Evolutionary conservation across 1,284 basidiomycete genomes (phyloP).

Genomic region (Cystobasidium slooffiae): DNA sequence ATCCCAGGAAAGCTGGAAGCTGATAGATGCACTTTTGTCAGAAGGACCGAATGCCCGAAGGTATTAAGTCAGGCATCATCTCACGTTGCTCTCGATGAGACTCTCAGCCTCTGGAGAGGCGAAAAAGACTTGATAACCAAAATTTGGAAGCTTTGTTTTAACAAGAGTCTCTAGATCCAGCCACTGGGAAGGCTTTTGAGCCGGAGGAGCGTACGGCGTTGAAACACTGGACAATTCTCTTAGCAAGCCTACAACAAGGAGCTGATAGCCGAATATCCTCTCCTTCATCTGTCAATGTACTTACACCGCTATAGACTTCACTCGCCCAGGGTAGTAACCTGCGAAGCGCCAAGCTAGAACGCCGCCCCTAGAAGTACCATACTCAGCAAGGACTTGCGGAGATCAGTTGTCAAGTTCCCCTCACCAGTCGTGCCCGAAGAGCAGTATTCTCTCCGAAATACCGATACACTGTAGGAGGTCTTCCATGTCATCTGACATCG

Average conservation of each 20-base stretch:
- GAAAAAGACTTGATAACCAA: conserved; percentile 51
- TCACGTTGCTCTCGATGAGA: conserved; percentile 15
- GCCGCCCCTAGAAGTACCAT: conserved; percentile 46
- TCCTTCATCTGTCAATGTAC: background rate
- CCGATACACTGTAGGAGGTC: conserved; percentile 43
- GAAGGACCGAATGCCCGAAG: background rate
- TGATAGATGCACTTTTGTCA: conserved; percentile 19
- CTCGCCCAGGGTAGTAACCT: conserved; percentile 48
- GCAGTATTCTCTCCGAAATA: conserved; percentile 42
- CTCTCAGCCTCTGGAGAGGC: conserved; percentile 10
- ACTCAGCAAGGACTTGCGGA: background rate
- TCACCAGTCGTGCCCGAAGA: conserved; percentile 52
- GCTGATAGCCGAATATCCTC: background rate
- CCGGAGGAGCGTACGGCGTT: conserved; percentile 49
- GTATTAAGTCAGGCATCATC: background rate
- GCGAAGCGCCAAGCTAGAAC: conserved; percentile 51
- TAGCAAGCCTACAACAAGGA: background rate
- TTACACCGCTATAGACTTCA: conserved; percentile 46
- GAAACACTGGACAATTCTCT: conserved; percentile 44
- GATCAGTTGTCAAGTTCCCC: background rate
- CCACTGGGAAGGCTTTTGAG: conserved; percentile 18
- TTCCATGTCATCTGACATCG: conserved; percentile 48
- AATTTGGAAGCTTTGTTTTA: conserved; percentile 46
- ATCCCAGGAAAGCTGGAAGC: conserved; percentile 45
- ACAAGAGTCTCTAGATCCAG: conserved; percentile 43